phyloP scores from a whole-genome alignment of 495 filamentous ascomycete genomes.

The Margaritispora aquatica region DNA sequence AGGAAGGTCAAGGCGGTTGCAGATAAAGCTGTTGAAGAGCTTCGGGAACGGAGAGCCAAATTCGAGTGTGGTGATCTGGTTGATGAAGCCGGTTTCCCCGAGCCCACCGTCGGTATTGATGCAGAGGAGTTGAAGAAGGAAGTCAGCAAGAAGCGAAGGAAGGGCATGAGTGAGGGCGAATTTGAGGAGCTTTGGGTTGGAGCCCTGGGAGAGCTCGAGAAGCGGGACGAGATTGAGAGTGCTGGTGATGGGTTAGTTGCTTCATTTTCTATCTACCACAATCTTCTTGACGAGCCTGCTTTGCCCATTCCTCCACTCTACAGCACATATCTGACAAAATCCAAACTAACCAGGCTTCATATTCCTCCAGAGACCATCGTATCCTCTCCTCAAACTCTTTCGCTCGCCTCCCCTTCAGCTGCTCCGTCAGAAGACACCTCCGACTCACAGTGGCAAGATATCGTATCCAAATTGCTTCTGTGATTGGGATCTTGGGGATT shows the following conservation, averaged over 20 bases:
- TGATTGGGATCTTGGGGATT: conserved; percentile 57
- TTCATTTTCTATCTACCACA: conserved; percentile 18
- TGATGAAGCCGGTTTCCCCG: conserved; percentile 52
- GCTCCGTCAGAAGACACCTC: conserved; percentile 82
- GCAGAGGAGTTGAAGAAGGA: conserved; percentile 72
- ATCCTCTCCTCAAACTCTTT: conserved; percentile 68
- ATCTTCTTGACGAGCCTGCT: too few relatives aligned
- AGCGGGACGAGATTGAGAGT: conserved; percentile 73
- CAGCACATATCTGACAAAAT: conserved; percentile 19
- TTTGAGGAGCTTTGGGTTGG: conserved; percentile 89
- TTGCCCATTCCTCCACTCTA: conserved; percentile 1
- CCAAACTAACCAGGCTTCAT: conserved; percentile 72
- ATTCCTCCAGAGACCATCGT: conserved; percentile 62
- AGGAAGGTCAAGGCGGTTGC: conserved; percentile 81
- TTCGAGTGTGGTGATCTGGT: conserved; percentile 79
- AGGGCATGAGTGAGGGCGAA: conserved; percentile 74
- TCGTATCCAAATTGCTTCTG: conserved; percentile 79
- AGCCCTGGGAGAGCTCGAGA: conserved; percentile 78
- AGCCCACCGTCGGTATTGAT: conserved; percentile 57
- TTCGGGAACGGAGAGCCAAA: conserved; percentile 79
- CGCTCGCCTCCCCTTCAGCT: conserved; percentile 80
- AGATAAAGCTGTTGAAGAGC: conserved; percentile 79
- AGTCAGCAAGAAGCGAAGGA: conserved; percentile 64
- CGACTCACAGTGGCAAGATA: conserved; percentile 88
- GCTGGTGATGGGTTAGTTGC: conserved; percentile 68